Percentiles rank a stretch among this genome's conserved stretches.
These are phyloP conservation scores for Silene latifolia DNA, from an alignment of 148 eudicot species.

Conservation along the genomic window DNA sequence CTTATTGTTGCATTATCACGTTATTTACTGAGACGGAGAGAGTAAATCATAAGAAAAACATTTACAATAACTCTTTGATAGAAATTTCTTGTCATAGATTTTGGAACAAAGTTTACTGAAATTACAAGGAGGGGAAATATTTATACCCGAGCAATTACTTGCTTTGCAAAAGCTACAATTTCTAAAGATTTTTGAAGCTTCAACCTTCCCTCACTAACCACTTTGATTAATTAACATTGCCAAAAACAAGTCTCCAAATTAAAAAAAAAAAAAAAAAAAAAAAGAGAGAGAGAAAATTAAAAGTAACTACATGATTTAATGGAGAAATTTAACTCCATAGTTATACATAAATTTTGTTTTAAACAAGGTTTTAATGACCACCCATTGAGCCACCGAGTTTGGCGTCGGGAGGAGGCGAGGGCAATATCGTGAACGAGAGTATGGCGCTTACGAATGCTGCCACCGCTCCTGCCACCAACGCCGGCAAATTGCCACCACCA, in stretches of 20 bases:
- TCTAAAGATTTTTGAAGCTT: conserved; percentile 9
- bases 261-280: conserved; percentile 1
- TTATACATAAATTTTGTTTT: not conserved
- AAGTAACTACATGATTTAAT: conserved; percentile 10
- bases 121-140: conserved; percentile 33
- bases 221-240: conserved; percentile 11
- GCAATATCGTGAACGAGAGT: conserved; percentile 40
- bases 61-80: not conserved
- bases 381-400: conserved; percentile 36
- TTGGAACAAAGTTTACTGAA: conserved; percentile 18
- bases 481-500: conserved; percentile 67
- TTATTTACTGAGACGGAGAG: too few relatives aligned
- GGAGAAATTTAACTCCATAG: conserved; percentile 25
- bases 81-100: not conserved
- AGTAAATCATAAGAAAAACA: too few relatives aligned
- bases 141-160: conserved; percentile 26
- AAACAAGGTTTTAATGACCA: conserved; percentile 19
- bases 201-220: conserved; percentile 15
- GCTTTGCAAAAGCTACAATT: conserved; percentile 17
- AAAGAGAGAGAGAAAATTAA: not conserved
- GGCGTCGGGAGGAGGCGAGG: conserved; percentile 44
- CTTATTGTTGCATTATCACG: too few relatives aligned
- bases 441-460: conserved; percentile 48
- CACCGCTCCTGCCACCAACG: conserved; percentile 51
- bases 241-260: conserved; percentile 1